phyloP scores from a whole-genome alignment of 192 early-diverging fungal genomes.

The Spizellomyces sp. region DNA sequence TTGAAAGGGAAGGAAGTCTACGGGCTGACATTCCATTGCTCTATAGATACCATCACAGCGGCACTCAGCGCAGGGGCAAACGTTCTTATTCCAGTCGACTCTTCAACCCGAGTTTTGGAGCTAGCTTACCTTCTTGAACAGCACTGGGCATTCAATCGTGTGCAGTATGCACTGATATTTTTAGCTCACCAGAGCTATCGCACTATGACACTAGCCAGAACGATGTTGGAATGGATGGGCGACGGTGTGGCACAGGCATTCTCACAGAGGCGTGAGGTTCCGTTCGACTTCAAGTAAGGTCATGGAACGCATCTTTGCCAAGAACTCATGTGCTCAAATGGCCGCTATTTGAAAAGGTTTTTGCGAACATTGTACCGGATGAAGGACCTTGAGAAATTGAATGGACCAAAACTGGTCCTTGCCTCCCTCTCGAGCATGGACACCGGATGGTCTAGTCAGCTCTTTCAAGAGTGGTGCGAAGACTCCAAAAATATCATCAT shows the following conservation, averaged over 20 bases:
- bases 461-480: constrained; percentile 75
- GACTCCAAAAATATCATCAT: constrained; percentile 64
- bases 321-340: neutral
- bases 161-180: constrained; percentile 71
- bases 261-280: constrained; percentile 71
- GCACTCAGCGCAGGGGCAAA: constrained; percentile 71
- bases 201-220: constrained; percentile 82
- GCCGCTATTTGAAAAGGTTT: constrained; percentile 1
- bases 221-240: constrained; percentile 97
- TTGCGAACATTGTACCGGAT: constrained; percentile 60
- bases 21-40: neutral
- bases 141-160: constrained; percentile 70
- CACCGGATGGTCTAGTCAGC: constrained; percentile 76
- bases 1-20: too few relatives aligned
- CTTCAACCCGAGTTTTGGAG: constrained; percentile 88
- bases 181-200: constrained; percentile 75
- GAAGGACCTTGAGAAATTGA: constrained; percentile 67
- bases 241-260: constrained; percentile 74
- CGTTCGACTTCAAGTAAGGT: constrained; percentile 87
- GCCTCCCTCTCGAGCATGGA: constrained; percentile 81
- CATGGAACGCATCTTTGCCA: neutral
- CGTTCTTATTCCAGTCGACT: constrained; percentile 88
- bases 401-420: constrained; percentile 81
- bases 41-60: constrained; percentile 62
- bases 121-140: constrained; percentile 86